Conservation (phyloP, 306 rosid genomes). For the Cucurbita pepo region DNA sequence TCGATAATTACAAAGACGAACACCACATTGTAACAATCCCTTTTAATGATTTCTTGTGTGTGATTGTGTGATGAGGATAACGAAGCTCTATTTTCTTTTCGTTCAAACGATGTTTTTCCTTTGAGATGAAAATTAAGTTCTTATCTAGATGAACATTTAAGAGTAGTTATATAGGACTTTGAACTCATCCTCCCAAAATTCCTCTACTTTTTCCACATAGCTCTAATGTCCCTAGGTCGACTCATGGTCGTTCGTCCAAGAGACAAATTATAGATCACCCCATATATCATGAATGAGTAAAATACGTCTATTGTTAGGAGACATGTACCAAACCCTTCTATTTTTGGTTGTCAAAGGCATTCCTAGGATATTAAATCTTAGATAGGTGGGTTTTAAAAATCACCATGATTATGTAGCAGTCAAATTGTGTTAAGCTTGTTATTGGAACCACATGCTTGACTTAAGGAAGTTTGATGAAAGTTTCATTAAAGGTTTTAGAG, state of each 20-base stretch:
- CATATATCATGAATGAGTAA: not conserved
- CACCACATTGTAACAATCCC: not conserved
- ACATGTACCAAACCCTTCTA: not conserved
- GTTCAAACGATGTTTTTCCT: too few species aligned
- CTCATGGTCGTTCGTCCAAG: not conserved
- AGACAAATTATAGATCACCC: not conserved
- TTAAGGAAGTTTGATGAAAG: not conserved
- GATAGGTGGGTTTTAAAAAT: not conserved
- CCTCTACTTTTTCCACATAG: not conserved
- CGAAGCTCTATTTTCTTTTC: not conserved
- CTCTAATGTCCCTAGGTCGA: not conserved
- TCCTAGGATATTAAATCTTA: too few species aligned
- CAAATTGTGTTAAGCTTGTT: not conserved
- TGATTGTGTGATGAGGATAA: not conserved
- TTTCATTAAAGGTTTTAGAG: not conserved
- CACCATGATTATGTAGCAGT: not conserved
- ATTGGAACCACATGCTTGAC: not conserved
- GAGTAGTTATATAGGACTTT: not conserved
- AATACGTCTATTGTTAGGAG: not conserved
- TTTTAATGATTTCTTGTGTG: not conserved
- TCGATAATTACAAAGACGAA: not conserved
- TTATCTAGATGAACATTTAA: too few species aligned
- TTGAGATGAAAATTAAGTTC: not conserved
- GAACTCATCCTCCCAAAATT: not conserved
- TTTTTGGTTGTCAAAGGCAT: not conserved